These are phyloP conservation scores for Calonectria ilicicola DNA, from an alignment of 2,329 filamentous ascomycete species.

Conservation along the genomic window DNA sequence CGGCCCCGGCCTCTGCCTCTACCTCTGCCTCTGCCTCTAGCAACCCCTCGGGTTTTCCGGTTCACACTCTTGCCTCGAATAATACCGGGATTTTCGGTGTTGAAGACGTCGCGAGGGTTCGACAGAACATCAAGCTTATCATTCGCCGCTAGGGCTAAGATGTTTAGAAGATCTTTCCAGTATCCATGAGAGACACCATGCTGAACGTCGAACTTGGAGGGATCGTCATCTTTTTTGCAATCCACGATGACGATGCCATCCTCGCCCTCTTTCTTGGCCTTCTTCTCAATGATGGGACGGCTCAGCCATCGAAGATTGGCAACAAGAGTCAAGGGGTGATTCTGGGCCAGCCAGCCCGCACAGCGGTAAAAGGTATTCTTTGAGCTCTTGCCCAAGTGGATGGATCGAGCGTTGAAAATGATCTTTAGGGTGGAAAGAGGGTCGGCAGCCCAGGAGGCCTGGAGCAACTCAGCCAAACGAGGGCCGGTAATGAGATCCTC, in stretches of 20 bases:
- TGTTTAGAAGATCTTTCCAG: constrained; percentile 72
- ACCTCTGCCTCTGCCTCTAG: constrained; percentile 17
- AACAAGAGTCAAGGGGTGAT: constrained; percentile 67
- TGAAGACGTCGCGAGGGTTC: constrained; percentile 55
- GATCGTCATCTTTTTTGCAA: constrained; percentile 51
- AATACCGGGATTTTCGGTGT: constrained; percentile 47
- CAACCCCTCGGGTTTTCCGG: not conserved
- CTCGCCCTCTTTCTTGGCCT: constrained; percentile 52
- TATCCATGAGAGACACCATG: constrained; percentile 68
- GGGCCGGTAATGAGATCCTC: constrained; percentile 53
- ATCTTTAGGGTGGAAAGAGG: constrained; percentile 65
- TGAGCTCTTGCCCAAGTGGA: constrained; percentile 68
- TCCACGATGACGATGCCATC: constrained; percentile 50
- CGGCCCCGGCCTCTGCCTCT: constrained; percentile 25
- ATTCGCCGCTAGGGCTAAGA: constrained; percentile 64
- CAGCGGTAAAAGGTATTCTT: constrained; percentile 62
- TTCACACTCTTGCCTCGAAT: constrained; percentile 33
- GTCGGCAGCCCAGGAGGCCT: constrained; percentile 62
- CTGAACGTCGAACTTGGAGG: constrained; percentile 53
- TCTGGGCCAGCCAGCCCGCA: constrained; percentile 66
- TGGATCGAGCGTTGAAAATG: constrained; percentile 71
- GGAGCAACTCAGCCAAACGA: constrained; percentile 55
- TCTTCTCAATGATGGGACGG: constrained; percentile 67
- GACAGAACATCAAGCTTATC: constrained; percentile 56
- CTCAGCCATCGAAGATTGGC: constrained; percentile 67